These are phyloP conservation scores for Angophora floribunda DNA, from an alignment of 345 rosid species.

Conservation along the genomic window DNA sequence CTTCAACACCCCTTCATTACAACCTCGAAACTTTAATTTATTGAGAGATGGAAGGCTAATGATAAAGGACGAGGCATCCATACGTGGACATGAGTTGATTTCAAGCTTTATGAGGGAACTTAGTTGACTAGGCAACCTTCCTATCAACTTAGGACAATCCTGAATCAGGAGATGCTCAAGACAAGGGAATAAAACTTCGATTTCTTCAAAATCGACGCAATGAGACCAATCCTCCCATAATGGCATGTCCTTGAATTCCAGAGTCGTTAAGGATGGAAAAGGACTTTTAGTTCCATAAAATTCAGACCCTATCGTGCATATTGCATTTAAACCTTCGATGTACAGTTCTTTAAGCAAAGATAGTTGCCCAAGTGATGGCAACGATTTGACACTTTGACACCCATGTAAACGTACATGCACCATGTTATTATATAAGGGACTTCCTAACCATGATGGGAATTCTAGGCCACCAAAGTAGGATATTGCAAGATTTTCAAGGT, in stretches of 20 bases:
- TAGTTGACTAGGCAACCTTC: background rate
- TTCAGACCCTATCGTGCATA: background rate
- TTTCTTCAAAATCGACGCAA: background rate
- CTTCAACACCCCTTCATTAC: background rate
- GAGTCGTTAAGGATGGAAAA: background rate
- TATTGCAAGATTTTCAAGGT: background rate
- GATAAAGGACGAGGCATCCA: background rate
- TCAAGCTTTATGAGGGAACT: background rate
- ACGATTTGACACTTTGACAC: fast-evolving
- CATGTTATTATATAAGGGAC: background rate
- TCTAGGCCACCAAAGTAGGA: background rate
- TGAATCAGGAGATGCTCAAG: background rate
- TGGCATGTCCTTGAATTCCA: background rate
- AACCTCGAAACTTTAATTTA: background rate
- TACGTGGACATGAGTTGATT: background rate
- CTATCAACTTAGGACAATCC: background rate
- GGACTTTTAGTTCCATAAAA: background rate
- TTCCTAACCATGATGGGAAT: background rate
- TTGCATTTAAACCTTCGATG: background rate
- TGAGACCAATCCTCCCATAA: background rate
- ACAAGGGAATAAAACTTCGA: background rate
- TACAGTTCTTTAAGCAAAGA: fast-evolving
- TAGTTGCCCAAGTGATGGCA: background rate
- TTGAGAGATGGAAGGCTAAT: background rate
- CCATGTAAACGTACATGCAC: background rate